Conservation (phyloP, 2,329 filamentous ascomycete species). For the Xylariales sp. region DNA sequence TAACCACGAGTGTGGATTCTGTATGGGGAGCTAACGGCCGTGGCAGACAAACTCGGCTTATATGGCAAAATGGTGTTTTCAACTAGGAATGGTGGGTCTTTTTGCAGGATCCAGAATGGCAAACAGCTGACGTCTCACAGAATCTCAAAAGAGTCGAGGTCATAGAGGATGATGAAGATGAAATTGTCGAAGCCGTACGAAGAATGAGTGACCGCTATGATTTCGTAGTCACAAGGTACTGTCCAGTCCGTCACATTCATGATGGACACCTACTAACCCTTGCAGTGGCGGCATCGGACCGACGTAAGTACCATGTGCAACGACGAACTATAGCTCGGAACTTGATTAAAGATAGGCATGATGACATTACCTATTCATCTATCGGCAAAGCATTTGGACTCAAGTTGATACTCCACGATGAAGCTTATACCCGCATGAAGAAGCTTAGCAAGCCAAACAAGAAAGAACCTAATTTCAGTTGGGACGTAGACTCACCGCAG, state of each 20-base stretch:
- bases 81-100: slow-evolving; percentile 51
- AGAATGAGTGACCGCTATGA: slow-evolving; percentile 90
- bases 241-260: too few relatives aligned
- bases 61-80: slow-evolving; percentile 62
- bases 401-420: slow-evolving; percentile 70
- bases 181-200: slow-evolving; percentile 81
- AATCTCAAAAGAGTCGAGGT: slow-evolving; percentile 84
- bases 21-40: slow-evolving; percentile 9
- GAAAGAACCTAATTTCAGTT: slow-evolving; percentile 71
- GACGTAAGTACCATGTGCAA: slow-evolving; percentile 67
- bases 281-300: slow-evolving; percentile 84
- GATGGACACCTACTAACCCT: too few relatives aligned
- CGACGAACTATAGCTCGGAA: neutral
- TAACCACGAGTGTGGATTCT: neutral
- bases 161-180: slow-evolving; percentile 84
- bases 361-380: slow-evolving; percentile 94
- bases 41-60: slow-evolving; percentile 59
- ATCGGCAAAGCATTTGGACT: slow-evolving; percentile 86
- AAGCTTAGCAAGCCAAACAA: slow-evolving; percentile 68
- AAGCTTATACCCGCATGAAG: slow-evolving; percentile 79
- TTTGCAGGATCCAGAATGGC: too few relatives aligned
- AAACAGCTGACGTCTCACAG: slow-evolving; percentile 30
- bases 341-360: slow-evolving; percentile 57
- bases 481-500: slow-evolving; percentile 75
- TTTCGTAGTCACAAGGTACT: slow-evolving; percentile 79